These are phyloP conservation scores for Elongisporangium prolatum DNA, from an alignment of 352 stramenopile species.

Conservation along the genomic window DNA sequence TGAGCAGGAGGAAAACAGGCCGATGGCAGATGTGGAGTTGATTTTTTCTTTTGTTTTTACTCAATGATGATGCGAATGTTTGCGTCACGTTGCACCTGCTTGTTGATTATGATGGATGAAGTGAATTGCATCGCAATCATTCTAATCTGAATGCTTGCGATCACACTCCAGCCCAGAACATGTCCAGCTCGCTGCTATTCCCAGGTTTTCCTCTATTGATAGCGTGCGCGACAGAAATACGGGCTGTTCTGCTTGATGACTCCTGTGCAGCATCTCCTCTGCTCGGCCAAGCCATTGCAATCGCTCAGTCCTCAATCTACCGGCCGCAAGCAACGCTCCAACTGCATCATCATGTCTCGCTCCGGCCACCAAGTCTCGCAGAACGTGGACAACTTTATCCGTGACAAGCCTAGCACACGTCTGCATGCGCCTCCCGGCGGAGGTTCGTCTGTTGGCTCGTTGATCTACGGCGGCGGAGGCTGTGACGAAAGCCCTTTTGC, in stretches of 20 bases:
- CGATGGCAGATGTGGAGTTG: neutral
- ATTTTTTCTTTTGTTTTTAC: neutral
- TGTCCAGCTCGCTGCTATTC: neutral
- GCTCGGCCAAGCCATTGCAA: neutral
- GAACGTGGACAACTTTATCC: constrained; percentile 78
- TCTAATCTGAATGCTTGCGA: neutral
- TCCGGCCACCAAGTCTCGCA: constrained; percentile 56
- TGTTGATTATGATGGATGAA: too few relatives aligned
- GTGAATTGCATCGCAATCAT: too few relatives aligned
- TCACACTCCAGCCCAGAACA: neutral
- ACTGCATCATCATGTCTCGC: constrained; percentile 40
- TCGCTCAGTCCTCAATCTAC: neutral
- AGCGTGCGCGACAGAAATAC: neutral
- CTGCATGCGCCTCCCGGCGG: constrained; percentile 67
- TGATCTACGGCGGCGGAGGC: constrained; percentile 68
- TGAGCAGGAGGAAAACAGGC: neutral
- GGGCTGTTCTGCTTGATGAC: neutral
- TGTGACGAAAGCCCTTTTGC: constrained; percentile 39
- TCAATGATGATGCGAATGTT: neutral
- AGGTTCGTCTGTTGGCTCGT: constrained; percentile 59
- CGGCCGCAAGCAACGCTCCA: neutral
- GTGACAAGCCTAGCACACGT: constrained; percentile 72
- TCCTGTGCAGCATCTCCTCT: neutral
- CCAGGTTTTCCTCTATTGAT: neutral
- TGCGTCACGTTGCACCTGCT: neutral